Conservation (phyloP, 352 stramenopile species). For the Phytophthora colocasiae region DNA sequence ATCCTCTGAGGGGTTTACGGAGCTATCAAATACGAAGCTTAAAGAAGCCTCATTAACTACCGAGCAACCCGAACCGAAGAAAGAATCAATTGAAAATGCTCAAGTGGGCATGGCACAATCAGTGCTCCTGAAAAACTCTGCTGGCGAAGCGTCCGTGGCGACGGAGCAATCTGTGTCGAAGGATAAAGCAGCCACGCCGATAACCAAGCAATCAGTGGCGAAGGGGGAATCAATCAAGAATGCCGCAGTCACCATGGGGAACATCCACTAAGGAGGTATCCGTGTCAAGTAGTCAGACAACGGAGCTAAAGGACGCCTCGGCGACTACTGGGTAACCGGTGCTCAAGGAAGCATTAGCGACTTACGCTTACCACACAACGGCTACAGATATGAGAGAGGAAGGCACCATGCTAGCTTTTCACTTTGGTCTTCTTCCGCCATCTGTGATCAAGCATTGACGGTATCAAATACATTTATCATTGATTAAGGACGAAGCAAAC, state of each 20-base stretch:
- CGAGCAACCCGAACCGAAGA: neutral
- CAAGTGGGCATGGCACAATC: too few species aligned
- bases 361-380: conserved; percentile 17
- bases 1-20: too few species aligned
- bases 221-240: too few species aligned
- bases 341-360: neutral
- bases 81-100: too few species aligned
- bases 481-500: conserved; percentile 33
- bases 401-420: neutral
- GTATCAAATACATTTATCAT: conserved; percentile 15
- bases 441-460: conserved; percentile 19
- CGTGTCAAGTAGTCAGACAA: neutral
- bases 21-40: too few species aligned
- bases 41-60: neutral
- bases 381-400: conserved; percentile 9
- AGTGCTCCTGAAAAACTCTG: too few species aligned
- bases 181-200: too few species aligned
- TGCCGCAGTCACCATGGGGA: too few species aligned
- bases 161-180: too few species aligned
- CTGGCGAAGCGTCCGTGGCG: too few species aligned
- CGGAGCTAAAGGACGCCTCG: neutral
- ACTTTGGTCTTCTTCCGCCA: conserved; percentile 3
- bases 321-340: neutral
- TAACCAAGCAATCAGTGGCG: too few species aligned
- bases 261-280: too few species aligned